Percentiles rank a stretch among this genome's conserved stretches.
These are phyloP conservation scores for Trichosporon faecale DNA, from an alignment of 1,284 basidiomycete genomes.

Conservation along the genomic window DNA sequence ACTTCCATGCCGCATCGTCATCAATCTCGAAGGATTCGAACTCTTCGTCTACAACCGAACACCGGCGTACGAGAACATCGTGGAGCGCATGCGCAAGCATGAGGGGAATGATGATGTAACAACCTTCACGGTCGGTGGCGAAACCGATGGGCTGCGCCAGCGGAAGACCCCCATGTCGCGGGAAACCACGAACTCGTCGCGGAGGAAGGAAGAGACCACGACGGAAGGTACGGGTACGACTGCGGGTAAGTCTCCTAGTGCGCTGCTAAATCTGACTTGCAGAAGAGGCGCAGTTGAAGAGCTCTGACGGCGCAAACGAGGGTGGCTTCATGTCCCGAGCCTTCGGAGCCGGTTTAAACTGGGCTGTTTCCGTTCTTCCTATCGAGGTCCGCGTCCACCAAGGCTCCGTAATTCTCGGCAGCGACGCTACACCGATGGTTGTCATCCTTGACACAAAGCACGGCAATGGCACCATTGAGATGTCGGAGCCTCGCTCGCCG, in stretches of 20 bases:
- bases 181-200: constrained; percentile 2
- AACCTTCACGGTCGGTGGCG: not conserved
- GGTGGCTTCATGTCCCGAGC: constrained; percentile 11
- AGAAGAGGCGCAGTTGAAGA: not conserved
- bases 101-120: constrained; percentile 23
- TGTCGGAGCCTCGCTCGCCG: constrained; percentile 70
- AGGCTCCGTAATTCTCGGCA: constrained; percentile 76
- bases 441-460: constrained; percentile 72
- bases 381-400: constrained; percentile 69
- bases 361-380: constrained; percentile 59
- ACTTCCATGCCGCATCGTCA: constrained; percentile 70
- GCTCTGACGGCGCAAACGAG: not conserved
- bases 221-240: not conserved
- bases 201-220: not conserved
- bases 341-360: constrained; percentile 30
- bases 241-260: not conserved
- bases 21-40: constrained; percentile 77
- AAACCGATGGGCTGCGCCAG: constrained; percentile 7
- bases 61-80: constrained; percentile 77
- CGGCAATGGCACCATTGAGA: constrained; percentile 71
- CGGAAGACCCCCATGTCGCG: constrained; percentile 9
- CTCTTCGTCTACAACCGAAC: constrained; percentile 88
- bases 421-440: constrained; percentile 73
- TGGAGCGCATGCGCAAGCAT: constrained; percentile 64
- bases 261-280: not conserved